Evolutionary conservation across 1,139 yeast genomes (phyloP).

Genomic region (Nakaseomyces delphensis): DNA sequence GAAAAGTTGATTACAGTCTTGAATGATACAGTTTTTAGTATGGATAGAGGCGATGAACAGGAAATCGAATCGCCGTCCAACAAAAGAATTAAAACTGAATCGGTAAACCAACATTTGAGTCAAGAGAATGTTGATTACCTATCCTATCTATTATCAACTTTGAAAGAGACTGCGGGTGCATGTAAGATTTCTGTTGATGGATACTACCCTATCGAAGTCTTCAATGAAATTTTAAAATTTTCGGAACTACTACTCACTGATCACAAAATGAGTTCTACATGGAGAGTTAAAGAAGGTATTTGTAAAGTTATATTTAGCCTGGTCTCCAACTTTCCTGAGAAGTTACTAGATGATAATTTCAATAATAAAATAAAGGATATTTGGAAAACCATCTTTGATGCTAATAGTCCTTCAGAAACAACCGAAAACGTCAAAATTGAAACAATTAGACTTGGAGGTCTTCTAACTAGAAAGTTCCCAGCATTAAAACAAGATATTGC

Average conservation of each 20-base stretch:
- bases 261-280: conserved; percentile 39
- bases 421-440: conserved; percentile 60
- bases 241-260: conserved; percentile 26
- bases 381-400: conserved; percentile 29
- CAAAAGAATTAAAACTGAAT: conserved; percentile 1
- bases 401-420: conserved; percentile 39
- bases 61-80: conserved; percentile 30
- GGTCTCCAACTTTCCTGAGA: conserved; percentile 18
- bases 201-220: conserved; percentile 16
- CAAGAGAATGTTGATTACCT: conserved; percentile 35
- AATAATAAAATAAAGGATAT: conserved; percentile 14
- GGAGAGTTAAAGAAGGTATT: conserved; percentile 48
- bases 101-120: conserved; percentile 14
- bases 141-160: conserved; percentile 32
- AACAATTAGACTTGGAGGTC: conserved; percentile 34
- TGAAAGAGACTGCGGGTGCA: conserved; percentile 20
- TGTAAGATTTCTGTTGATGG: conserved; percentile 8
- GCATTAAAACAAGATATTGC: conserved; percentile 15
- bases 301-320: conserved; percentile 35
- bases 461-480: conserved; percentile 19
- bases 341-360: conserved; percentile 7
- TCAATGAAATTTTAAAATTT: conserved; percentile 15
- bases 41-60: not conserved
- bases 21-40: conserved; percentile 14
- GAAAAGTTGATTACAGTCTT: conserved; percentile 13